Evolutionary conservation across 352 stramenopile genomes (phyloP).

Genomic region (Phytophthora multivora): DNA sequence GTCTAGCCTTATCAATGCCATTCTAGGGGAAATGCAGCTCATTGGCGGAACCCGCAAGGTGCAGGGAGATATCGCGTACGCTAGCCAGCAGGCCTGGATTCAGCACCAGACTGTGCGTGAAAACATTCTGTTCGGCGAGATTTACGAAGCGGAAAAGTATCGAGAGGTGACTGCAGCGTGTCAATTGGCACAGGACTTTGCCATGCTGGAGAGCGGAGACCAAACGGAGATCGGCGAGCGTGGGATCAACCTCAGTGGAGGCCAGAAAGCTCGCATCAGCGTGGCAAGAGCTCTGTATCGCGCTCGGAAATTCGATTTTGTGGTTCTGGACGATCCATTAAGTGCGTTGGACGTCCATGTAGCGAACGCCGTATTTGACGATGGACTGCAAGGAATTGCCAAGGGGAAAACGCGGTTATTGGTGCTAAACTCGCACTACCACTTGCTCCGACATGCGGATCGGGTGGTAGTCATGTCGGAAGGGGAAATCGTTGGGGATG

Average conservation of each 20-base stretch:
- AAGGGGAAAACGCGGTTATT: conserved; percentile 82
- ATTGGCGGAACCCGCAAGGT: conserved; percentile 25
- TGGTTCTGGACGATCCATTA: conserved; percentile 71
- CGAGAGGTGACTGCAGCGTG: conserved; percentile 71
- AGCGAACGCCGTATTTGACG: conserved; percentile 90
- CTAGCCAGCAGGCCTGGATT: conserved; percentile 58
- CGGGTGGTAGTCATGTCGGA: conserved; percentile 74
- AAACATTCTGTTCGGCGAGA: conserved; percentile 62
- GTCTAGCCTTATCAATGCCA: conserved; percentile 52
- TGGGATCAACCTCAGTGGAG: conserved; percentile 86
- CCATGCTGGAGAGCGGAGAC: conserved; percentile 85
- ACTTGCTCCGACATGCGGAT: conserved; percentile 77
- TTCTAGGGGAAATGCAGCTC: conserved; percentile 57
- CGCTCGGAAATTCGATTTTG: conserved; percentile 53
- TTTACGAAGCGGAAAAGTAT: conserved; percentile 45
- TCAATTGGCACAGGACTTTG: conserved; percentile 80
- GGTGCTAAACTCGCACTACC: conserved; percentile 94
- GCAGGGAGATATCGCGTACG: conserved; percentile 41
- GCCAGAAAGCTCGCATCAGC: conserved; percentile 76
- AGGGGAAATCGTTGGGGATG: conserved; percentile 82
- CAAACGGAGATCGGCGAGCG: conserved; percentile 93
- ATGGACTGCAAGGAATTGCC: conserved; percentile 79
- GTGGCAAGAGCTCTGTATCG: conserved; percentile 69
- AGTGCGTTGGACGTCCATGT: conserved; percentile 91
- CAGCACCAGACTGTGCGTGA: conserved; percentile 55